These are phyloP conservation scores for Cadophora sp. DNA, from an alignment of 2,329 filamentous ascomycete genomes.

Conservation along the genomic window DNA sequence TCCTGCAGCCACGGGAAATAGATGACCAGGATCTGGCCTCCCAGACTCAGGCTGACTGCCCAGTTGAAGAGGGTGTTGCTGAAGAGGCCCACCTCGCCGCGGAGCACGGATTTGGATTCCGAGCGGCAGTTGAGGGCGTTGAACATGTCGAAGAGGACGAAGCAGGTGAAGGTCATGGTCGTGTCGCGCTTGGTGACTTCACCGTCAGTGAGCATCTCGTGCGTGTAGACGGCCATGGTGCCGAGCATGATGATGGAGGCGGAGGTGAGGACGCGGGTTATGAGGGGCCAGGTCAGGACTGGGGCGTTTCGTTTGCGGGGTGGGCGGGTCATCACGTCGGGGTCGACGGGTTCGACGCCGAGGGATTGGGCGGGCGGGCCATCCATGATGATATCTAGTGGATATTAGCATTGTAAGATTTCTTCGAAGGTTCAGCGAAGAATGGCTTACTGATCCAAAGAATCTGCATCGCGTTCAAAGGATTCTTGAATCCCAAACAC, in stretches of 20 bases:
- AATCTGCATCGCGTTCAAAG: constrained; percentile 99
- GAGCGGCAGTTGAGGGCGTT: constrained; percentile 94
- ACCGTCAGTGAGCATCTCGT: constrained; percentile 86
- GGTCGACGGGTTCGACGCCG: constrained; percentile 93
- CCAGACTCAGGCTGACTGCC: constrained; percentile 83
- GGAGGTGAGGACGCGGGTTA: constrained; percentile 85
- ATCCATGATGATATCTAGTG: constrained; percentile 96
- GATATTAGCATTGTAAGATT: constrained; percentile 22
- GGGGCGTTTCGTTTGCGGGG: constrained; percentile 87
- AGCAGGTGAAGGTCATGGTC: constrained; percentile 99
- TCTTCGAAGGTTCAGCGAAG: background rate
- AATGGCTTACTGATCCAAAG: constrained; percentile 91
- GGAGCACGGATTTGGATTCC: constrained; percentile 86
- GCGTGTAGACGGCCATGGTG: constrained; percentile 88
- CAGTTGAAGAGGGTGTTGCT: constrained; percentile 96
- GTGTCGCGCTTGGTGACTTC: constrained; percentile 91
- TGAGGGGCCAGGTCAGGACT: constrained; percentile 84
- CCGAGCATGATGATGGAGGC: constrained; percentile 90
- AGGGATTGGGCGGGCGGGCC: constrained; percentile 96
- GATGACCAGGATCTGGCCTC: constrained; percentile 89
- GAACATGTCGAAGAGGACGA: constrained; percentile 99
- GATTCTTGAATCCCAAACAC: constrained; percentile 90
- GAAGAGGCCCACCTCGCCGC: constrained; percentile 83
- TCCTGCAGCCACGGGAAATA: constrained; percentile 94
- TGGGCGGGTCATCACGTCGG: constrained; percentile 89